Evolutionary conservation across 306 rosid genomes (phyloP).

Genomic region (Datisca glomerata): DNA sequence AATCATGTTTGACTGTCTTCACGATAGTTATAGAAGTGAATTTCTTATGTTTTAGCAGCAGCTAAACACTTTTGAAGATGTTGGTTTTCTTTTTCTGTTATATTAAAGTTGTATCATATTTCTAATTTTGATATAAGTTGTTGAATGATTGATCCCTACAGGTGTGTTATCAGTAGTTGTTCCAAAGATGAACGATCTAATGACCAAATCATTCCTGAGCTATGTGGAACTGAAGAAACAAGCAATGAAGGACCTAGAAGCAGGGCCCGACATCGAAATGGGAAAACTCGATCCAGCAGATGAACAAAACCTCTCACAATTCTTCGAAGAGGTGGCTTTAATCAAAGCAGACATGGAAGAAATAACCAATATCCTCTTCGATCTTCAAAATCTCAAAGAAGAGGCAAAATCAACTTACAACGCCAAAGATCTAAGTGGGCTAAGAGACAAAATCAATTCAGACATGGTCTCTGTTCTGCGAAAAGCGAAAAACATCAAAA

Average conservation of each 20-base stretch:
- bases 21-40: neutral
- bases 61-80: neutral
- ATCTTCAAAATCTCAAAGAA: constrained; percentile 14
- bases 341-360: constrained; percentile 12
- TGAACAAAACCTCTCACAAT: constrained; percentile 9
- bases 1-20: neutral
- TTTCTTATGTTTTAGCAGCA: neutral
- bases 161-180: neutral
- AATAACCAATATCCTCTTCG: constrained; percentile 10
- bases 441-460: constrained; percentile 13
- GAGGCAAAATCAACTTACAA: constrained; percentile 14
- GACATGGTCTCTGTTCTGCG: constrained; percentile 9
- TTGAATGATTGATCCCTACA: no score
- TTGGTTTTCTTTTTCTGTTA: neutral
- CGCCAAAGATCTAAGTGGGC: constrained; percentile 8
- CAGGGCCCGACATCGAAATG: constrained; percentile 11
- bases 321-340: neutral
- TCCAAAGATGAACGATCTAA: constrained; percentile 15
- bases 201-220: constrained; percentile 11
- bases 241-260: constrained; percentile 6
- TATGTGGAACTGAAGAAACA: constrained; percentile 13
- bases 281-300: constrained; percentile 9
- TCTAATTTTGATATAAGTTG: neutral
- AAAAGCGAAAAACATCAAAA: constrained; percentile 10
- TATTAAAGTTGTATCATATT: neutral